Evolutionary conservation across 306 rosid species (phyloP).

Genomic region (Adenanthera pavonina): DNA sequence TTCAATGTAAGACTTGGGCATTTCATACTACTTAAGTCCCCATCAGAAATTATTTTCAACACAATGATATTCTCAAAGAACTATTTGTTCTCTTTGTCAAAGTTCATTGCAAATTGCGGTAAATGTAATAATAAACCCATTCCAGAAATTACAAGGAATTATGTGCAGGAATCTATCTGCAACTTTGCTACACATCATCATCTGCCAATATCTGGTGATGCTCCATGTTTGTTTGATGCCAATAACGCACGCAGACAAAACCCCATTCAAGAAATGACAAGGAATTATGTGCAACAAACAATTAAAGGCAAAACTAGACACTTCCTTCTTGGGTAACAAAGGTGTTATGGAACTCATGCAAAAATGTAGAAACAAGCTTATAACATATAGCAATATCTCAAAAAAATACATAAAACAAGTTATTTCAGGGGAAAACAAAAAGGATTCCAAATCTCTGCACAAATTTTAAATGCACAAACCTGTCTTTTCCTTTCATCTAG

Average conservation of each 20-base stretch:
- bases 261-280: background rate
- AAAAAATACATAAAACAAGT: constrained; percentile 8
- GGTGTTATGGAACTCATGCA: background rate
- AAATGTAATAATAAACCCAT: background rate
- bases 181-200: too few species aligned
- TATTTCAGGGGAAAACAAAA: background rate
- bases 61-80: background rate
- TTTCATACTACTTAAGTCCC: too few species aligned
- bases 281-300: background rate
- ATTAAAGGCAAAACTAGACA: constrained; percentile 1
- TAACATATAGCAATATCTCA: background rate
- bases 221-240: constrained; percentile 15
- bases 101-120: too few species aligned
- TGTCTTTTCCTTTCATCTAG: constrained; percentile 82
- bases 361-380: background rate
- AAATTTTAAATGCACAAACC: constrained; percentile 56
- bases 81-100: background rate
- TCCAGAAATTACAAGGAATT: background rate
- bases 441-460: background rate
- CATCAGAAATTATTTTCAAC: background rate
- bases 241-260: background rate
- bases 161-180: background rate
- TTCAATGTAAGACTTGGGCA: too few species aligned
- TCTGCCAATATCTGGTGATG: background rate
- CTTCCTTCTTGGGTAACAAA: background rate